Percentiles rank a stretch among this genome's conserved stretches.
These are phyloP conservation scores for Clonostachys solani DNA, from an alignment of 2,329 filamentous ascomycete genomes.

Conservation along the genomic window DNA sequence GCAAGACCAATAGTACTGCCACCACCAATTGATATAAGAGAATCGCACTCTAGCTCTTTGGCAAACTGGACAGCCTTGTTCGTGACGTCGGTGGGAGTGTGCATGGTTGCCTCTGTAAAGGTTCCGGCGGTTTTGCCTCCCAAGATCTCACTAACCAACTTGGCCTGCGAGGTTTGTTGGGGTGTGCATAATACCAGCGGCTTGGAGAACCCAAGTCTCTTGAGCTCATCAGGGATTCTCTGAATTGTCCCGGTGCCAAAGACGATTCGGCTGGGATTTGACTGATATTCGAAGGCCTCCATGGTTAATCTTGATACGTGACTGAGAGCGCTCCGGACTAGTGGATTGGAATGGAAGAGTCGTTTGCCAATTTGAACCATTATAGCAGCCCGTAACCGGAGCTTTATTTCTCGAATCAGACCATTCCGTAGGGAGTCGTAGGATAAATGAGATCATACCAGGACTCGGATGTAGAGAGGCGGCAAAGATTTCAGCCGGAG, in stretches of 20 bases:
- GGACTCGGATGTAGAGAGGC: no score
- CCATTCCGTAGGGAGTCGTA: no score
- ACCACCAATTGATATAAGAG: constrained; percentile 55
- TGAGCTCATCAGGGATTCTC: constrained; percentile 35
- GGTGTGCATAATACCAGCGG: constrained; percentile 54
- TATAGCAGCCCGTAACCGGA: no score
- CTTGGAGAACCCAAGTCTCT: constrained; percentile 36
- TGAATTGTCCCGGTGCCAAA: constrained; percentile 53
- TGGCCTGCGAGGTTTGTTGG: constrained; percentile 6
- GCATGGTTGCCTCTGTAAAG: constrained; percentile 56
- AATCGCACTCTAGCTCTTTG: constrained; percentile 39
- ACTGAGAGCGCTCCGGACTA: no score
- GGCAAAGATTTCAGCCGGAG: no score
- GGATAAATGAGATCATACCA: no score
- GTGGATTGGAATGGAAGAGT: no score
- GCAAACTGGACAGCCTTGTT: constrained; percentile 47
- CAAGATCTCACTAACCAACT: constrained; percentile 6
- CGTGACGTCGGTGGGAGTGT: constrained; percentile 54
- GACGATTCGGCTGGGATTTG: constrained; percentile 45
- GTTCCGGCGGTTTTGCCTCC: constrained; percentile 4
- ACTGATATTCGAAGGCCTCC: constrained; percentile 52
- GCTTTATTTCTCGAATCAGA: no score
- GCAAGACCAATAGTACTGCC: constrained; percentile 58
- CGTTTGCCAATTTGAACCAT: no score
- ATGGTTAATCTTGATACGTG: constrained; percentile 19